Conservation (phyloP, 2,329 filamentous ascomycete genomes). For the Colletotrichum tofieldiae region DNA sequence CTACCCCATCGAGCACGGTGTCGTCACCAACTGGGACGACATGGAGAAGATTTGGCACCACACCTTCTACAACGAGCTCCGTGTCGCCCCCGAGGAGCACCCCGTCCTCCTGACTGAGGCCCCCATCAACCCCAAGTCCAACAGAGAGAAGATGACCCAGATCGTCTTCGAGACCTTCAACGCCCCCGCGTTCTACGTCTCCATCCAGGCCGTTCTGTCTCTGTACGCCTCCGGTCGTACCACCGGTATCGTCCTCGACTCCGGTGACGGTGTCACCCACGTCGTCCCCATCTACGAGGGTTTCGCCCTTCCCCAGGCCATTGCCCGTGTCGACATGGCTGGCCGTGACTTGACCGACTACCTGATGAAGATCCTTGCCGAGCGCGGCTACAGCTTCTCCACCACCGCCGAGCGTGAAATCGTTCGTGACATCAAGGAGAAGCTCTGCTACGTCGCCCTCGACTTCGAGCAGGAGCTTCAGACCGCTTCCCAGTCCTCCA, state of each 20-base stretch:
- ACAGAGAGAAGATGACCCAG: conserved; percentile 99
- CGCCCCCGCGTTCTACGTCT: conserved; percentile 99
- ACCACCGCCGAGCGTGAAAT: conserved; percentile 99
- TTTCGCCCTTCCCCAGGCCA: conserved; percentile 99
- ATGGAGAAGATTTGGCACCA: conserved; percentile 99
- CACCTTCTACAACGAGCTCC: conserved; percentile 99
- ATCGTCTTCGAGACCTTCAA: conserved; percentile 99
- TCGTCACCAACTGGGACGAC: conserved; percentile 99
- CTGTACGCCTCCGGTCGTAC: conserved; percentile 99
- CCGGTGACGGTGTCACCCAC: conserved; percentile 99
- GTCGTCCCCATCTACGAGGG: conserved; percentile 99
- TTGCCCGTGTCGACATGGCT: conserved; percentile 99
- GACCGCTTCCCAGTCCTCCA: conserved; percentile 98
- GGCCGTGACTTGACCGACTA: conserved; percentile 99
- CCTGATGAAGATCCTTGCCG: conserved; percentile 99
- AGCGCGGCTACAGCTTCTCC: conserved; percentile 99
- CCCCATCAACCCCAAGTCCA: conserved; percentile 99
- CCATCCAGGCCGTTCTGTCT: conserved; percentile 98
- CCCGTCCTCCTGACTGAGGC: conserved; percentile 99
- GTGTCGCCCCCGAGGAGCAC: conserved; percentile 99
- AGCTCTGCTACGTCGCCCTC: conserved; percentile 99
- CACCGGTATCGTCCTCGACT: conserved; percentile 99
- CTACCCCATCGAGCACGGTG: conserved; percentile 99
- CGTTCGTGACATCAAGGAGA: conserved; percentile 99
- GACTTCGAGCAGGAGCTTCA: conserved; percentile 99